phyloP scores from a whole-genome alignment of 2,329 filamentous ascomycete species.

The Talaromyces sp. region DNA sequence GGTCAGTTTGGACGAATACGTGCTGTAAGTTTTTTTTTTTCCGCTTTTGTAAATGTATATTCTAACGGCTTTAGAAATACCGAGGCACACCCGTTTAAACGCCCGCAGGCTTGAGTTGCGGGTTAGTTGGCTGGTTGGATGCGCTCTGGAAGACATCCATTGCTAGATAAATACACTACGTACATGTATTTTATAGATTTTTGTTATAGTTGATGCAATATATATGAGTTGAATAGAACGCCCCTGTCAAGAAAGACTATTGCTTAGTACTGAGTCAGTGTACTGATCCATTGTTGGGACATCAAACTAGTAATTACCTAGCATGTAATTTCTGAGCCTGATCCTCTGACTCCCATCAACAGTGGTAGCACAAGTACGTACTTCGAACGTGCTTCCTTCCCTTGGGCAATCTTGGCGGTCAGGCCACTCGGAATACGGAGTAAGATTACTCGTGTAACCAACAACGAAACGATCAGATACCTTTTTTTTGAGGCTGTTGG shows the following conservation, averaged over 20 bases:
- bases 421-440: neutral
- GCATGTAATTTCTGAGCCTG: too few relatives aligned
- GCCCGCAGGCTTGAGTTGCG: neutral
- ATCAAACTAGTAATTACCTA: too few relatives aligned
- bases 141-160: neutral
- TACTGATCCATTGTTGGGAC: too few relatives aligned
- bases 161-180: too few relatives aligned
- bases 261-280: neutral
- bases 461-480: neutral
- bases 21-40: conserved; percentile 28
- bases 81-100: conserved; percentile 11
- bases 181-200: neutral
- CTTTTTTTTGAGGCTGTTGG: neutral
- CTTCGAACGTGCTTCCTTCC: too few relatives aligned
- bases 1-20: conserved; percentile 39
- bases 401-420: too few relatives aligned
- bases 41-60: neutral
- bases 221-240: neutral
- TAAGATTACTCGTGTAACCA: neutral
- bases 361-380: too few relatives aligned
- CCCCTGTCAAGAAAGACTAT: neutral
- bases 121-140: neutral
- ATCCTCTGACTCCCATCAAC: too few relatives aligned
- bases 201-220: neutral
- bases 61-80: conserved; percentile 8